Conservation (phyloP, 1,284 basidiomycete genomes). For the Leccinum subatratum region DNA sequence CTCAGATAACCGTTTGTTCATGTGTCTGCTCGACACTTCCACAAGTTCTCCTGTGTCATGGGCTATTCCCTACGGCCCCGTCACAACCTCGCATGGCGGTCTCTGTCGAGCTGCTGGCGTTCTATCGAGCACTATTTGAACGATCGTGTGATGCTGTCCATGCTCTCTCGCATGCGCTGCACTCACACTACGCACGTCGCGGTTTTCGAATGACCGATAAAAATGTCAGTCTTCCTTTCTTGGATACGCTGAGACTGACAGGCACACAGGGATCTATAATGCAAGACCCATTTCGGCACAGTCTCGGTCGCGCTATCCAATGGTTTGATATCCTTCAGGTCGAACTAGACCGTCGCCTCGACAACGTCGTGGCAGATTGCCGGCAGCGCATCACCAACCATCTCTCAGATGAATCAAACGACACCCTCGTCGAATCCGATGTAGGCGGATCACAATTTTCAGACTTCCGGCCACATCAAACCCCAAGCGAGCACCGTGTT, state of each 20-base stretch:
- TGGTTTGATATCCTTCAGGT: slow-evolving; percentile 6
- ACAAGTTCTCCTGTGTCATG: not conserved
- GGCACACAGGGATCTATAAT: not conserved
- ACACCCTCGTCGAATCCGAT: too few species aligned
- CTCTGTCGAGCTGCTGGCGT: not conserved
- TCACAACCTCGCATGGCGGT: not conserved
- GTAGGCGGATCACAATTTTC: too few species aligned
- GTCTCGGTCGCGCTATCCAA: not conserved
- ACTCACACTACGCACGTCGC: not conserved
- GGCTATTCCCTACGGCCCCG: not conserved
- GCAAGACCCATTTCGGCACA: not conserved
- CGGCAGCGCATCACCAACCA: not conserved
- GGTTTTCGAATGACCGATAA: not conserved
- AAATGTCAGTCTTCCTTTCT: not conserved
- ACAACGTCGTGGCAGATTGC: not conserved
- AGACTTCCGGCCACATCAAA: too few species aligned
- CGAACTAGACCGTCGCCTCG: not conserved
- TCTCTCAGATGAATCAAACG: too few species aligned
- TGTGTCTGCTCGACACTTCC: not conserved
- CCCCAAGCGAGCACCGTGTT: too few species aligned
- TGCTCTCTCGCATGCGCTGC: not conserved
- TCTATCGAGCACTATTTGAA: not conserved
- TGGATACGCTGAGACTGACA: not conserved
- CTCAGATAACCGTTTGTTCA: not conserved
- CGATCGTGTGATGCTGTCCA: not conserved